Conservation (phyloP, 768 basidiomycete species). For the Mrakia gelida region DNA sequence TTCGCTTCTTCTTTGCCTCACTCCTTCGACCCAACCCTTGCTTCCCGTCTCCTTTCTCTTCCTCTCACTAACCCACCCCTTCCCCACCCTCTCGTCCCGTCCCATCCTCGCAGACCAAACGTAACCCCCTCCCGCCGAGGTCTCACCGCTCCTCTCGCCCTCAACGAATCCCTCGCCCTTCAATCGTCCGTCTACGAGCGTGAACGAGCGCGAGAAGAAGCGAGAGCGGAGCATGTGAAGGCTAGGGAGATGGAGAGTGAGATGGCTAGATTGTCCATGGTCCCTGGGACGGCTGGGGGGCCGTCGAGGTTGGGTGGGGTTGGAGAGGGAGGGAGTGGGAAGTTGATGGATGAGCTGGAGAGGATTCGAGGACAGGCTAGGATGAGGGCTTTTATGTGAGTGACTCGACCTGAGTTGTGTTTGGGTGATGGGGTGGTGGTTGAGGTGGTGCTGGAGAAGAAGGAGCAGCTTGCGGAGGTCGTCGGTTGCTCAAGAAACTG, state of each 20-base stretch:
- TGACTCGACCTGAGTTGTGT: too few species aligned
- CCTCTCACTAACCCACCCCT: not conserved
- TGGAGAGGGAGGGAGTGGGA: not conserved
- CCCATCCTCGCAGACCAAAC: too few species aligned
- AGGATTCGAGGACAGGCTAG: constrained; percentile 20
- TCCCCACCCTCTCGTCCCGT: not conserved
- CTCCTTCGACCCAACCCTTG: not conserved
- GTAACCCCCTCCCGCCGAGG: constrained; percentile 6
- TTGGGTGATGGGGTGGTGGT: not conserved
- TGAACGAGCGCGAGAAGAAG: not conserved
- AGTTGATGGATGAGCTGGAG: constrained; percentile 22
- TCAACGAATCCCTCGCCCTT: constrained; percentile 18
- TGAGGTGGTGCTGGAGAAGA: not conserved
- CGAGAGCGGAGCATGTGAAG: not conserved
- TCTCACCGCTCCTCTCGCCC: not conserved
- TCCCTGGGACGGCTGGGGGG: not conserved
- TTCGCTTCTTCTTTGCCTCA: not conserved
- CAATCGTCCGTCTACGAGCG: constrained; percentile 21
- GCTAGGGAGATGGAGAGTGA: constrained; percentile 12
- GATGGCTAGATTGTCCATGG: not conserved
- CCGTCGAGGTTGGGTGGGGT: not conserved
- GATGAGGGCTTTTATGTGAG: constrained; percentile 28
- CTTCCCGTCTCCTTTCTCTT: not conserved
- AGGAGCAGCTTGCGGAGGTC: too few species aligned
- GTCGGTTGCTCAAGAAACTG: too few species aligned